A percentile compares a stretch with the other conserved stretches of the same genome.
phyloP scores from a whole-genome alignment of 2,329 filamentous ascomycete species.

The Teratosphaeriaceae sp. region DNA sequence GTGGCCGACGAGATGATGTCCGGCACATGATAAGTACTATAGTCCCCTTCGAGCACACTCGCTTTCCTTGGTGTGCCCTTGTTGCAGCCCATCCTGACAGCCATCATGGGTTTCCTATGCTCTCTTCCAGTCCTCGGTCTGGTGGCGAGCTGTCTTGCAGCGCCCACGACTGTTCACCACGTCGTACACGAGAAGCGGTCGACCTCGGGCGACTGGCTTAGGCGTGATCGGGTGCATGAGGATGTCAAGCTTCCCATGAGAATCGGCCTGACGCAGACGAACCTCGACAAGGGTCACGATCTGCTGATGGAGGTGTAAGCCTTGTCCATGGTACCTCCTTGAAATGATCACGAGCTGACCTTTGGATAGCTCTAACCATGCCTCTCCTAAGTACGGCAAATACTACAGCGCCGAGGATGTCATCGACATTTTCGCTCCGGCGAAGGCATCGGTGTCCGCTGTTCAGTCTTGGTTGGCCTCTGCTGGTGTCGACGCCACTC shows the following conservation, averaged over 20 bases:
- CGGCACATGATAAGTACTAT: too few relatives aligned
- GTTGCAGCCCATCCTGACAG: too few relatives aligned
- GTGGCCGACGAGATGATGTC: too few relatives aligned
- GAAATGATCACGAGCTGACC: neutral
- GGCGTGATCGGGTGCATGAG: constrained; percentile 25
- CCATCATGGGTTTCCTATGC: neutral
- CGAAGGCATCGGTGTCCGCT: constrained; percentile 26
- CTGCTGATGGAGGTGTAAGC: constrained; percentile 22
- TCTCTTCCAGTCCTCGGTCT: neutral
- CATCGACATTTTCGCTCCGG: constrained; percentile 35
- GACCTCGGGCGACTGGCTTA: constrained; percentile 32
- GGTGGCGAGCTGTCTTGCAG: neutral
- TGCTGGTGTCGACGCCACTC: constrained; percentile 27
- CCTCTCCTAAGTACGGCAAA: constrained; percentile 36
- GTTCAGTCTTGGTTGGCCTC: constrained; percentile 35
- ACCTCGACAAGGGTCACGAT: constrained; percentile 19
- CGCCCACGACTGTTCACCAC: constrained; percentile 20
- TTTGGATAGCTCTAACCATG: constrained; percentile 23
- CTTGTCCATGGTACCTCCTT: constrained; percentile 4
- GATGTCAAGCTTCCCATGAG: constrained; percentile 23
- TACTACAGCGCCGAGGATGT: constrained; percentile 36
- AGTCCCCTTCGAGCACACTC: too few relatives aligned
- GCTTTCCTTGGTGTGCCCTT: too few relatives aligned
- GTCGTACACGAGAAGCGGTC: constrained; percentile 38
- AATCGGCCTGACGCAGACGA: constrained; percentile 20